Evolutionary conservation across 495 filamentous ascomycete genomes (phyloP).

Genomic region (Trypethelium eluteriae): DNA sequence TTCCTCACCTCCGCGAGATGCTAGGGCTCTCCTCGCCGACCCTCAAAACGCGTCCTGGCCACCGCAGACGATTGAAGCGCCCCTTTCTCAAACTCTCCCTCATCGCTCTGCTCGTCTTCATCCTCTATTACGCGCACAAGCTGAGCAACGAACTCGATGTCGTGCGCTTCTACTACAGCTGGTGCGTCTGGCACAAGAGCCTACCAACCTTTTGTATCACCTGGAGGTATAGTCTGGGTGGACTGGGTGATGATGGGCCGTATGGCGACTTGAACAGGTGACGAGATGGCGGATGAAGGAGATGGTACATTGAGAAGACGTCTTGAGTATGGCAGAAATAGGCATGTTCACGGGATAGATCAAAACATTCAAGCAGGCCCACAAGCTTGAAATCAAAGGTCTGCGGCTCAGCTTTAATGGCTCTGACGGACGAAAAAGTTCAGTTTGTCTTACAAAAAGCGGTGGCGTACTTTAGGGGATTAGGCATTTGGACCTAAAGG

Average conservation of each 20-base stretch:
- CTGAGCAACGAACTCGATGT: not conserved
- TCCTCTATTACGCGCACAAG: constrained; percentile 3
- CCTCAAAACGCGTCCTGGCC: not conserved
- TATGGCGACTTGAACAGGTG: not conserved
- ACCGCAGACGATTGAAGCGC: not conserved
- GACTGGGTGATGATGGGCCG: not conserved
- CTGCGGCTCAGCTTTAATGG: not conserved
- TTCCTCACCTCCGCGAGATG: not conserved
- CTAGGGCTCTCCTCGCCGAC: constrained; percentile 7
- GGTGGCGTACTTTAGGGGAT: not conserved
- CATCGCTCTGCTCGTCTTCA: not conserved
- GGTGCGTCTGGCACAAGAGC: constrained; percentile 7
- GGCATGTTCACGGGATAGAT: not conserved
- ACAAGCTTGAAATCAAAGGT: not conserved
- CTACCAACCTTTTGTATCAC: constrained; percentile 7
- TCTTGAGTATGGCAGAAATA: not conserved
- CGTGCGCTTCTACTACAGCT: constrained; percentile 9
- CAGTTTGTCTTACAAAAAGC: not conserved
- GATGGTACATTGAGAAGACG: not conserved
- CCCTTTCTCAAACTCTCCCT: constrained; percentile 1
- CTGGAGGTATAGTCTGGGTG: constrained; percentile 4
- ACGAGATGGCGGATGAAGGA: not conserved
- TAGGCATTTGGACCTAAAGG: not conserved
- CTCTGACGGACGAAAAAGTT: too few relatives aligned
- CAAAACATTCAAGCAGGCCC: not conserved